Base-by-base conservation (phyloP, 2,329 filamentous ascomycete genomes). In the Trichoderma sp. region DNA sequence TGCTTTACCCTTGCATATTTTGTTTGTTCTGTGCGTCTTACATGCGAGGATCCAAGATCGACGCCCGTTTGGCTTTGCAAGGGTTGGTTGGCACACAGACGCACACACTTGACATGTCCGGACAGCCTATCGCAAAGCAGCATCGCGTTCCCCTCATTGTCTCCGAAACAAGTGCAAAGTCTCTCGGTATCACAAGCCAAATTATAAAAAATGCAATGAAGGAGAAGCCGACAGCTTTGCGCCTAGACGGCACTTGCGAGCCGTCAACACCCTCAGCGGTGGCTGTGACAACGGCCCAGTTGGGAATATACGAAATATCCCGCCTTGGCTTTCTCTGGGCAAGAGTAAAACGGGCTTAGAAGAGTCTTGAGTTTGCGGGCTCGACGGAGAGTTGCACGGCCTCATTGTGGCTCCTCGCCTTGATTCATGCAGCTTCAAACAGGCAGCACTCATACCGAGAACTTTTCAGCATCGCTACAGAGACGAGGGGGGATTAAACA, bases 181-280 rank as follows among this genome's bases (percentile, higher is more conserved):
- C 26, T 67, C 65, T 72, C 71, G 71, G 71, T 57, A 63, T 72
- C 71, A 72, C 71, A 69, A 72, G 71, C 71, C 43, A 72, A 72
- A 72, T 47, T 21, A 11, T 12, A 12, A 32, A 24, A 24, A 12
- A 12, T 8, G 14, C 6, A 30, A 6, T 15, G 15, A 11, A 43
- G 36, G 53, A 28, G 36, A 61, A 51, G 30, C 66, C 57, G 36
- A 24, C n/a, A 69, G 36, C 28, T 26, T 14, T 60, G 36, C 66
- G 56, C 53, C 32, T n/a, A 60, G 39, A 51, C 70, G 62, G 70
- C 70, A 66, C 21, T 18, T 24, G 18, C 51, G 36, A 51, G 28
- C 70, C 70, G 62, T 62, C n/a, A 43, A 7, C 64, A 67, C 51
- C 68, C 43, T 21, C 34, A 61, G 21, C n/a, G 8, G 14, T 24